Percentiles rank a stretch among this genome's conserved stretches.
Evolutionary conservation across 2,329 filamentous ascomycete genomes (phyloP).

Genomic region (Aspergillus versicolor): DNA sequence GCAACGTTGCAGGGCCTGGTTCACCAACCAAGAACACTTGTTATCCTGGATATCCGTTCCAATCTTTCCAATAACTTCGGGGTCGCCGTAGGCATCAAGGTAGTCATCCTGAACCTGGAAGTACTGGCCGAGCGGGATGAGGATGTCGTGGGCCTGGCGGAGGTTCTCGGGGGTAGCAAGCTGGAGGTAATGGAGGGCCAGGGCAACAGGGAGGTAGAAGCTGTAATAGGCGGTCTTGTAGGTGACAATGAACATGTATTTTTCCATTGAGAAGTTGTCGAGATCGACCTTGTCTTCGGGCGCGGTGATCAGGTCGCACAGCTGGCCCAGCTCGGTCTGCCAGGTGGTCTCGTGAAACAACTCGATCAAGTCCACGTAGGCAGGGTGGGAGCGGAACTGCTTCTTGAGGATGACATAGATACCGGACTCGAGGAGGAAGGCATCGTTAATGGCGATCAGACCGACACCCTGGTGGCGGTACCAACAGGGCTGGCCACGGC

Average conservation of each 20-base stretch:
- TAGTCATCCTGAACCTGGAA: slow-evolving; percentile 99
- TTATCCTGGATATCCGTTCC: slow-evolving; percentile 99
- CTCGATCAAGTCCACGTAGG: slow-evolving; percentile 89
- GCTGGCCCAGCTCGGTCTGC: slow-evolving; percentile 94
- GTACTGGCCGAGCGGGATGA: slow-evolving; percentile 97
- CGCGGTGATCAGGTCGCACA: slow-evolving; percentile 91
- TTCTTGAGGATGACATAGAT: slow-evolving; percentile 94
- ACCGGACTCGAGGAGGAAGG: slow-evolving; percentile 87
- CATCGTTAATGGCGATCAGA: slow-evolving; percentile 97
- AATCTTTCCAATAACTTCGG: slow-evolving; percentile 93
- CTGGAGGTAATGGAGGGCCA: slow-evolving; percentile 82
- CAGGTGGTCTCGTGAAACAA: slow-evolving; percentile 93
- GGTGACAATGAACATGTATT: slow-evolving; percentile 95
- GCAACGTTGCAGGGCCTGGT: slow-evolving; percentile 80
- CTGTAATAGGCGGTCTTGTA: slow-evolving; percentile 99
- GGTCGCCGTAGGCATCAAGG: slow-evolving; percentile 94
- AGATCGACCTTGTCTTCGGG: slow-evolving; percentile 92
- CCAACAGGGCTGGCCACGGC: slow-evolving; percentile 93
- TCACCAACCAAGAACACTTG: slow-evolving; percentile 98
- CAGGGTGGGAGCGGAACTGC: slow-evolving; percentile 82
- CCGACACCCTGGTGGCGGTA: slow-evolving; percentile 87
- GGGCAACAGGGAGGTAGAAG: slow-evolving; percentile 94
- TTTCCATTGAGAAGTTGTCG: slow-evolving; percentile 90
- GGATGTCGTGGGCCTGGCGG: slow-evolving; percentile 82
- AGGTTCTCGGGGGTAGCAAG: slow-evolving; percentile 86